Percentiles rank a stretch among this genome's conserved stretches.
phyloP scores from a whole-genome alignment of 306 rosid species.

The Quercus bicolor region DNA sequence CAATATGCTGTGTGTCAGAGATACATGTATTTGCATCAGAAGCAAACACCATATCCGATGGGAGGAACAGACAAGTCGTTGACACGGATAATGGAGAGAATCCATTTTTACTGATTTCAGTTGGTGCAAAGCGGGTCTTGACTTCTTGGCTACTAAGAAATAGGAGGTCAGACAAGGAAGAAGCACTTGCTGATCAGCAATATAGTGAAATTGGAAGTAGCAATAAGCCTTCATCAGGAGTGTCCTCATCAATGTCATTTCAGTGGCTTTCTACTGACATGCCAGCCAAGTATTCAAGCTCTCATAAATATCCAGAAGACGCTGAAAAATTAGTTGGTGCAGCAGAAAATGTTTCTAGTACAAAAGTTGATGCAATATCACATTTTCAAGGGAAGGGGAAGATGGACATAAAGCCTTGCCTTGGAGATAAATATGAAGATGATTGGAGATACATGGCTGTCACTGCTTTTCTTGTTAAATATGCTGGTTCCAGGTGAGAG shows the following conservation, averaged over 20 bases:
- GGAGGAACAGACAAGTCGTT: conserved; percentile 18
- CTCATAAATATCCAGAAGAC: conserved; percentile 32
- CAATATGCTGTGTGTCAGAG: conserved; percentile 73
- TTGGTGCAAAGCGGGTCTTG: conserved; percentile 94
- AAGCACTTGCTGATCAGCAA: conserved; percentile 26
- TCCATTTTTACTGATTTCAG: conserved; percentile 71
- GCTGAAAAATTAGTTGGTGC: conserved; percentile 24
- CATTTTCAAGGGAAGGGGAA: conserved; percentile 35
- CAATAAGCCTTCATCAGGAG: conserved; percentile 25
- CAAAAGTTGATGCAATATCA: conserved; percentile 28
- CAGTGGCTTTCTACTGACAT: conserved; percentile 98
- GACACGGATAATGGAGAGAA: conserved; percentile 40
- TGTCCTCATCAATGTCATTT: conserved; percentile 65
- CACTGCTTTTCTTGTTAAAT: conserved; percentile 85
- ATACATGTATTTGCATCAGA: conserved; percentile 48
- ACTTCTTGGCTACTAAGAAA: conserved; percentile 84
- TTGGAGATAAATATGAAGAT: conserved; percentile 64
- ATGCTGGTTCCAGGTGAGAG: conserved; percentile 67
- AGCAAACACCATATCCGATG: conserved; percentile 16
- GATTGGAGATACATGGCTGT: conserved; percentile 98
- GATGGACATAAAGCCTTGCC: conserved; percentile 25
- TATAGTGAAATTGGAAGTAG: conserved; percentile 30
- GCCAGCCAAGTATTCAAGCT: conserved; percentile 64
- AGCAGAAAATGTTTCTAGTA: conserved; percentile 31
- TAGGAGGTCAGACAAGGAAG: conserved; percentile 37